These are phyloP conservation scores for Pseudogymnoascus pannorum DNA, from an alignment of 2,329 filamentous ascomycete genomes.

Conservation along the genomic window DNA sequence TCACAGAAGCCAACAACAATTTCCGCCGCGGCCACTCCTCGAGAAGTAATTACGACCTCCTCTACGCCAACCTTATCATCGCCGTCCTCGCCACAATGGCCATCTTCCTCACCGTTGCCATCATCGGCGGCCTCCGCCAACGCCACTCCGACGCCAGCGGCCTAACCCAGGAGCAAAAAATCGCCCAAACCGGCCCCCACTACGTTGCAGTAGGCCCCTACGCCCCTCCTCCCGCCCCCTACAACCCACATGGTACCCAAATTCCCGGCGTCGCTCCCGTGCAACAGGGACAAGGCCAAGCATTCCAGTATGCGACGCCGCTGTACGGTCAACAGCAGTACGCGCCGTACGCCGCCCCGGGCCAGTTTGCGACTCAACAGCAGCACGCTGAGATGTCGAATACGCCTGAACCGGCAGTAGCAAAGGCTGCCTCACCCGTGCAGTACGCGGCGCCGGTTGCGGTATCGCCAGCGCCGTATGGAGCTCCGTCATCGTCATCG, in stretches of 20 bases:
- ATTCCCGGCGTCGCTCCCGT: background rate
- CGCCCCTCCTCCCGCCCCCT: background rate
- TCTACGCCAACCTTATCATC: background rate
- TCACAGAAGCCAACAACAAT: background rate
- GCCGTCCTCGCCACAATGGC: background rate
- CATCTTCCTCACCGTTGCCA: background rate
- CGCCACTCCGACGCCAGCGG: background rate
- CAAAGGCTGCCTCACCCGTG: background rate
- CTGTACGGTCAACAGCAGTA: background rate
- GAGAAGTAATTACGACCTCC: background rate
- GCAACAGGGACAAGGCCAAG: background rate
- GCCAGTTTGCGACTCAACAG: background rate
- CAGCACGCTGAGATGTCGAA: slow-evolving; percentile 2
- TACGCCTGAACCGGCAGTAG: background rate
- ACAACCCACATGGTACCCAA: background rate
- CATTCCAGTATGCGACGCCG: background rate
- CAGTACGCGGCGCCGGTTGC: background rate
- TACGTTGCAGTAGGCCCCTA: background rate
- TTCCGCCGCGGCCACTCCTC: background rate
- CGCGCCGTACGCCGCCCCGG: background rate
- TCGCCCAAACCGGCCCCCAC: background rate
- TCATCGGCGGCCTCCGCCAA: background rate
- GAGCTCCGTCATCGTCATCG: background rate
- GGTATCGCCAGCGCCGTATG: background rate
- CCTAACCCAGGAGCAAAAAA: background rate